Percentiles rank a stretch among this genome's conserved stretches.
phyloP scores from a whole-genome alignment of 2,329 filamentous ascomycete species.

The Fonsecaea multimorphosa region DNA sequence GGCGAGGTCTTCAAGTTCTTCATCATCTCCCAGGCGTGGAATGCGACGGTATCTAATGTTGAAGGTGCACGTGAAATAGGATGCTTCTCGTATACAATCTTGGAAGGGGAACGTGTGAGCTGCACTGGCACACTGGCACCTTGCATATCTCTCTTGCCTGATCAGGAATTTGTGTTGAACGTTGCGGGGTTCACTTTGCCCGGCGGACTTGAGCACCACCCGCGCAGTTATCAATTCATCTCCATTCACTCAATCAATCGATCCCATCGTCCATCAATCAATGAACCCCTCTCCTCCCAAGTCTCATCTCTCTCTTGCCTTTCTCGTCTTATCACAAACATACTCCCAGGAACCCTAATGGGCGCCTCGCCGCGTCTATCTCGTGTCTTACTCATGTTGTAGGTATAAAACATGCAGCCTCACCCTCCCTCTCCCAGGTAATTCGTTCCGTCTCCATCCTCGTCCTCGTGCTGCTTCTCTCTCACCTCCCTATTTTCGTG shows the following conservation, averaged over 20 bases:
- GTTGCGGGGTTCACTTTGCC: neutral
- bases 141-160: conserved; percentile 10
- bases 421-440: conserved; percentile 13
- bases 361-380: neutral
- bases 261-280: neutral
- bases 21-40: neutral
- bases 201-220: conserved; percentile 1
- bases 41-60: neutral
- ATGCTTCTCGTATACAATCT: neutral
- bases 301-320: conserved; percentile 18
- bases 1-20: neutral
- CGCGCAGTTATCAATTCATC: neutral
- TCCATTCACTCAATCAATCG: neutral
- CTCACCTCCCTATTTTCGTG: neutral
- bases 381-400: conserved; percentile 5
- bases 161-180: neutral
- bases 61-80: neutral
- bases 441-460: conserved; percentile 3
- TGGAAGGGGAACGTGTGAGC: neutral
- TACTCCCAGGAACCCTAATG: neutral
- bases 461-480: neutral
- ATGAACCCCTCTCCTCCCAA: neutral
- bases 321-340: conserved; percentile 21
- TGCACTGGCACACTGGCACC: too few relatives aligned
- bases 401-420: conserved; percentile 9